Evolutionary conservation across 768 basidiomycete species (phyloP).

Genomic region (Collybia sp.): DNA sequence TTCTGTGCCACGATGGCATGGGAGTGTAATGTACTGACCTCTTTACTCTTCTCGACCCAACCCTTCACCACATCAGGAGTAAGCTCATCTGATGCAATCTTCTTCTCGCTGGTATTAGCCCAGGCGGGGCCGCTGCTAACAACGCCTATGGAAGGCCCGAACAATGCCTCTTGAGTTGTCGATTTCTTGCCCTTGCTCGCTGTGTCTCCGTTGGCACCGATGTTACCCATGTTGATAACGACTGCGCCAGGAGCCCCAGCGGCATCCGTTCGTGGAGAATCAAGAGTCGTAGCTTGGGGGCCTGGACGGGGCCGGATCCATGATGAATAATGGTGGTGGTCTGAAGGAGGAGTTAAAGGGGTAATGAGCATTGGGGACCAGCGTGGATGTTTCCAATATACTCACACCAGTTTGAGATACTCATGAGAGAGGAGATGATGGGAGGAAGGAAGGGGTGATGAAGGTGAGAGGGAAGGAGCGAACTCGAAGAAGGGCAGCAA

Average conservation of each 20-base stretch:
- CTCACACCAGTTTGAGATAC: slow-evolving; percentile 33
- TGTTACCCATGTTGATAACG: slow-evolving; percentile 2
- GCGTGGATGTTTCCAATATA: neutral
- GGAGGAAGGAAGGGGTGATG: slow-evolving; percentile 4
- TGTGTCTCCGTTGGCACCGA: neutral
- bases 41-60: slow-evolving; percentile 87
- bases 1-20: neutral
- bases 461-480: slow-evolving; percentile 4
- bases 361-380: neutral
- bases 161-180: slow-evolving; percentile 76
- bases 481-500: slow-evolving; percentile 9
- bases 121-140: slow-evolving; percentile 65
- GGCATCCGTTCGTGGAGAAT: slow-evolving; percentile 44
- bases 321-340: slow-evolving; percentile 47
- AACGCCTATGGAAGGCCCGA: slow-evolving; percentile 88
- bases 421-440: slow-evolving; percentile 8
- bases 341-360: slow-evolving; percentile 8
- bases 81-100: slow-evolving; percentile 58
- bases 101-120: slow-evolving; percentile 65
- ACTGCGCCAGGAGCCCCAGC: slow-evolving; percentile 38
- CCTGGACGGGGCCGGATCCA: slow-evolving; percentile 50
- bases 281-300: slow-evolving; percentile 46
- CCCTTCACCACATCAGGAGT: slow-evolving; percentile 75
- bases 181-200: slow-evolving; percentile 34
- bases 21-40: slow-evolving; percentile 43